These are phyloP conservation scores for Sutorius australiensis DNA, from an alignment of 768 basidiomycete genomes.

Conservation along the genomic window DNA sequence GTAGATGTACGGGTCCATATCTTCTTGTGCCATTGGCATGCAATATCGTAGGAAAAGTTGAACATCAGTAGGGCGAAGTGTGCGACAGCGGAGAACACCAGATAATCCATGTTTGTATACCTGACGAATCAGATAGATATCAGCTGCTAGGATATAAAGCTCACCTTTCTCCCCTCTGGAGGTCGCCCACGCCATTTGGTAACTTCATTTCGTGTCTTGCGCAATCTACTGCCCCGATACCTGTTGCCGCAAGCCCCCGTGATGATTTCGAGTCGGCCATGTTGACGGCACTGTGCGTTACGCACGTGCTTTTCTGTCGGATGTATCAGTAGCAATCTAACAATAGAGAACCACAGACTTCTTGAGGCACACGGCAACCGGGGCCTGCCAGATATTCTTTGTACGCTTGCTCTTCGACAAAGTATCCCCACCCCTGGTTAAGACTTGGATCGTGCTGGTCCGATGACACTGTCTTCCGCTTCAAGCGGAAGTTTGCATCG, in stretches of 20 bases:
- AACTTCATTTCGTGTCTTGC: neutral
- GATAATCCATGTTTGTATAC: neutral
- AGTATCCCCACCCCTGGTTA: slow-evolving; percentile 20
- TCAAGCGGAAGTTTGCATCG: slow-evolving; percentile 30
- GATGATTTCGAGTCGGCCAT: neutral
- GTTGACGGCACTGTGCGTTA: slow-evolving; percentile 4
- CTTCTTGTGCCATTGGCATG: neutral
- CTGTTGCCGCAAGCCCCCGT: neutral
- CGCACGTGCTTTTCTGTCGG: neutral
- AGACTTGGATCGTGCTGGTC: slow-evolving; percentile 19
- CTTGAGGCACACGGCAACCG: too few relatives aligned
- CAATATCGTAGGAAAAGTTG: neutral
- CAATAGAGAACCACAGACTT: too few relatives aligned
- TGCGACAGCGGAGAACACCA: neutral
- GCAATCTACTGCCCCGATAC: neutral
- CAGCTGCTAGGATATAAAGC: neutral
- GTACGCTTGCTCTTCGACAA: slow-evolving; percentile 24
- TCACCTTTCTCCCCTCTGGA: slow-evolving; percentile 1
- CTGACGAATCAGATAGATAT: neutral
- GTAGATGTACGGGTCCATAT: neutral
- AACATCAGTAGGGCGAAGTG: neutral
- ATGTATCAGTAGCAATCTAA: neutral
- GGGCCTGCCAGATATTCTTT: slow-evolving; percentile 7
- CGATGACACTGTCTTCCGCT: slow-evolving; percentile 12
- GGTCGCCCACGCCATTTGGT: neutral